Evolutionary conservation across 768 basidiomycete species (phyloP).

Genomic region (Psilocybe cubensis): DNA sequence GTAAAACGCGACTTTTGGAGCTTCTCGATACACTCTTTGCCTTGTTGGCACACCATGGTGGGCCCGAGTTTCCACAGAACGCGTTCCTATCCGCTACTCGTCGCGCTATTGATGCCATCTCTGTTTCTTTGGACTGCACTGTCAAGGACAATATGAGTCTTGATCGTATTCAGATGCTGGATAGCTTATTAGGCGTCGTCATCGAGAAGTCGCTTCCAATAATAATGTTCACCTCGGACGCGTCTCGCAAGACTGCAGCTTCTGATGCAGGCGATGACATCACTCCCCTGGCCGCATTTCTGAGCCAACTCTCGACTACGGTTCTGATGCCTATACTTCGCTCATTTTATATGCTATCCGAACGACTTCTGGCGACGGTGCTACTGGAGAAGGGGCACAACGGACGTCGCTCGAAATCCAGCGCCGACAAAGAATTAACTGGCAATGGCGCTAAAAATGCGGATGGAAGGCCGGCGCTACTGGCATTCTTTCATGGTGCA

Average conservation of each 20-base stretch:
- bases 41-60: constrained; percentile 24
- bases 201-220: constrained; percentile 9
- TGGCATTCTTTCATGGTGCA: constrained; percentile 19
- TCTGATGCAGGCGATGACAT: not conserved
- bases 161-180: constrained; percentile 23
- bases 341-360: constrained; percentile 31
- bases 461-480: constrained; percentile 19
- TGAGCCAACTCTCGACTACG: constrained; percentile 1
- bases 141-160: constrained; percentile 11
- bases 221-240: not conserved
- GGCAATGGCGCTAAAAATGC: not conserved
- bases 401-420: constrained; percentile 2
- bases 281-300: not conserved
- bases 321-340: constrained; percentile 23
- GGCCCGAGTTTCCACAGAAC: constrained; percentile 23
- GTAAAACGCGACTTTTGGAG: constrained; percentile 19
- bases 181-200: constrained; percentile 1
- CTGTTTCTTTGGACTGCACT: constrained; percentile 13
- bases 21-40: constrained; percentile 32
- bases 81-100: constrained; percentile 31
- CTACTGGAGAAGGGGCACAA: not conserved
- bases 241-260: not conserved
- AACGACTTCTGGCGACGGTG: constrained; percentile 14
- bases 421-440: not conserved
- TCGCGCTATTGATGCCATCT: constrained; percentile 32